These are phyloP conservation scores for Gnomoniopsis smithogilvyi DNA, from an alignment of 2,329 filamentous ascomycete genomes.

Conservation along the genomic window DNA sequence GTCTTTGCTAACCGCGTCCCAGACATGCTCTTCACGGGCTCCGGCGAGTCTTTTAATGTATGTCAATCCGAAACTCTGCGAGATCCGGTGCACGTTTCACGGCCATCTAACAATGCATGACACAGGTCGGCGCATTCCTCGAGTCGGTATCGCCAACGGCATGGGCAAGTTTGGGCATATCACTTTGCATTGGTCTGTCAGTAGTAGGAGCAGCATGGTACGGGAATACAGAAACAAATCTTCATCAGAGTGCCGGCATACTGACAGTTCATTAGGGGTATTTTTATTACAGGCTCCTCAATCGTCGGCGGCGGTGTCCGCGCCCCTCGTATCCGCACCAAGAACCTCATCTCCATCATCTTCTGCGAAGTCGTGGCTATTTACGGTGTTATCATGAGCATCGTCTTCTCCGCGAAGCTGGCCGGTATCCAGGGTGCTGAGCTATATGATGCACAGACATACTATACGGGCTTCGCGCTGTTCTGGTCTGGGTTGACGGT, in stretches of 20 bases:
- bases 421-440: conserved; percentile 60
- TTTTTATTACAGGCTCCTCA: conserved; percentile 96
- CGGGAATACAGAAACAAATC: conserved; percentile 23
- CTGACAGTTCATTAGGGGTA: conserved; percentile 65
- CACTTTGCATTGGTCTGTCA: conserved; percentile 90
- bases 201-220: conserved; percentile 98
- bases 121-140: conserved; percentile 85
- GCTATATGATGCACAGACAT: conserved; percentile 72
- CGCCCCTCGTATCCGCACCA: conserved; percentile 95
- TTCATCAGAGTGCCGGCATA: not conserved
- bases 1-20: conserved; percentile 23
- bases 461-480: conserved; percentile 91
- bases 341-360: conserved; percentile 99
- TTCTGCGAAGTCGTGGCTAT: conserved; percentile 99
- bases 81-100: not conserved
- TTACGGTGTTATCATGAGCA: conserved; percentile 99
- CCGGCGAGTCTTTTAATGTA: conserved; percentile 94
- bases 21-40: conserved; percentile 99
- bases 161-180: conserved; percentile 89
- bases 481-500: conserved; percentile 97
- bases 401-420: conserved; percentile 93
- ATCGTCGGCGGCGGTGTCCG: conserved; percentile 96
- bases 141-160: conserved; percentile 91
- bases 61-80: conserved; percentile 25
- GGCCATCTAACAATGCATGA: conserved; percentile 3